Evolutionary conservation across 305 asterid species (phyloP), one percentile per base, ranked within the genome.

Genomic region (Plantago lanceolata): DNA sequence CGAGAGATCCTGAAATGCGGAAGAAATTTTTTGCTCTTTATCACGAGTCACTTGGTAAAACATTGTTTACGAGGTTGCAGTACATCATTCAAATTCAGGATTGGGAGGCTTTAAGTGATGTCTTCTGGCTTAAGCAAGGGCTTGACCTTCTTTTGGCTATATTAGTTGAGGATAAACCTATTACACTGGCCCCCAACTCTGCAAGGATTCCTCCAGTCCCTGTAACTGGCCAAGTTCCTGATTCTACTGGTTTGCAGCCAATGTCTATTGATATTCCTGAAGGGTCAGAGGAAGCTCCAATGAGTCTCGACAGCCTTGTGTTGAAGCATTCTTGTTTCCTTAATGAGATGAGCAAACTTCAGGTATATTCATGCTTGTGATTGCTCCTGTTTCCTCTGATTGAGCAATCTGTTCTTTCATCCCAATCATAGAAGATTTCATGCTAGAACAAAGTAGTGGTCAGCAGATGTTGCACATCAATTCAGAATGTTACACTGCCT

Each of bases 71-170:
- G 59, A 86, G 99, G 79, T 83, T 94, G 79, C 97, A 94, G 75
- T 94, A 90, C 72, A 88, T 94, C 74, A 90, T 94, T 76, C 97
- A 94, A 68, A 57, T 73, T 75, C 99, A 94, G 88, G 97, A 90
- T 70, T 94, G 99, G 99, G 96, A 88, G 82, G 96, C 99, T 73
- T 68, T 90, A 73, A 88, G 96, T 75, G 97, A 94, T 79, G 96
- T 88, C 40, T 94, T 94, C 76, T 94, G 99, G 99, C 96, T 94
- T 66, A 94, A 94, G 70, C 99, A 94, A 84, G 99, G 99, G 44
- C 99, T 94, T 78, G 99, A 94, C 80, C 97, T 94, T 71, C 96
- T 94, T 68, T 82, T 94, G 81, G 96, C 99, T 65, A 85, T 94
- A 74, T 71, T 90, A 60, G 97, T 94, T 47, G 99, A 86, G 84